These are phyloP conservation scores for Alternaria brassicae DNA, from an alignment of 2,329 filamentous ascomycete species.

Conservation along the genomic window DNA sequence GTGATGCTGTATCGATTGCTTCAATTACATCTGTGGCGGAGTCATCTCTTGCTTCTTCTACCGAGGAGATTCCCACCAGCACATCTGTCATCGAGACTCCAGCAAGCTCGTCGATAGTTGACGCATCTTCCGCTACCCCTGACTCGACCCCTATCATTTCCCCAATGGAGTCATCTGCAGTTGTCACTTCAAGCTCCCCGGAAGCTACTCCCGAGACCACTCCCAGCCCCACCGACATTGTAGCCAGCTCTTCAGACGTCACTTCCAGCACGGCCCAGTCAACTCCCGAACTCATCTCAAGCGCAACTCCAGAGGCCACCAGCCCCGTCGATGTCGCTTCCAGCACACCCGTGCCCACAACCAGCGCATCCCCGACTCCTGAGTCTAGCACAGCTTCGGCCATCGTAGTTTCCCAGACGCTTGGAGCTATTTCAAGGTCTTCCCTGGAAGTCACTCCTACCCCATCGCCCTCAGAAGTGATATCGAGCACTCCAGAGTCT, in stretches of 20 bases:
- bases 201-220: not conserved
- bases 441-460: not conserved
- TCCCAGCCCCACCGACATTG: not conserved
- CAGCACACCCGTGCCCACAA: not conserved
- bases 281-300: not conserved
- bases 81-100: not conserved
- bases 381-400: not conserved
- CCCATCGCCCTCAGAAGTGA: not conserved
- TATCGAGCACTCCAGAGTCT: not conserved
- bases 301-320: not conserved
- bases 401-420: not conserved
- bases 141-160: slow-evolving; percentile 7
- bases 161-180: not conserved
- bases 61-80: not conserved
- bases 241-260: not conserved
- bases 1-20: not conserved
- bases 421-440: not conserved
- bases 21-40: not conserved
- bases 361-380: not conserved
- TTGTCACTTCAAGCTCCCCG: not conserved
- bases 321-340: not conserved
- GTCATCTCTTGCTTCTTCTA: not conserved
- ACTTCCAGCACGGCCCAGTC: not conserved
- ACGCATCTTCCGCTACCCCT: not conserved
- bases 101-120: not conserved